Evolutionary conservation across 1,284 basidiomycete genomes (phyloP).

Genomic region (Schizophyllum amplum): DNA sequence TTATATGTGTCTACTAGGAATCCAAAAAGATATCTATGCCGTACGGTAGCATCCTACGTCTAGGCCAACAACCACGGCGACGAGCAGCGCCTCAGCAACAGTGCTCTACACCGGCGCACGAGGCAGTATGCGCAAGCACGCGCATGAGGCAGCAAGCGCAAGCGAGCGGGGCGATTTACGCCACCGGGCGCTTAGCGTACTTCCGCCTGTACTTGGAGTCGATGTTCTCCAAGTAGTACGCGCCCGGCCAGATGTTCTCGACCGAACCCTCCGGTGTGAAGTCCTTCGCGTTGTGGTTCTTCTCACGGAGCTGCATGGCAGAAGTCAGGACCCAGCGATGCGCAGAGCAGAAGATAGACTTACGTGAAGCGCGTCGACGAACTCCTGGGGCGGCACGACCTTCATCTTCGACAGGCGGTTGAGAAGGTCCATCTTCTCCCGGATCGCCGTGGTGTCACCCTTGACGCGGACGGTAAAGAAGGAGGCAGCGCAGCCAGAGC

Average conservation of each 20-base stretch:
- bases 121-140: too few relatives aligned
- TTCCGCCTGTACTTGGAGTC: slow-evolving; percentile 92
- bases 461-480: slow-evolving; percentile 86
- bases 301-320: slow-evolving; percentile 72
- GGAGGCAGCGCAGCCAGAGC: slow-evolving; percentile 84
- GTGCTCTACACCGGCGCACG: too few relatives aligned
- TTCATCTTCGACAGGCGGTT: slow-evolving; percentile 80
- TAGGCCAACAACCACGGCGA: background rate
- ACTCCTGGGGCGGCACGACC: slow-evolving; percentile 84
- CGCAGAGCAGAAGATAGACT: slow-evolving; percentile 25
- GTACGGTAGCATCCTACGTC: background rate
- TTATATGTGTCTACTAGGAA: background rate
- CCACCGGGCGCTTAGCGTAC: slow-evolving; percentile 57
- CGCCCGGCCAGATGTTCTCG: slow-evolving; percentile 90
- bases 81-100: too few relatives aligned
- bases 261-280: slow-evolving; percentile 84
- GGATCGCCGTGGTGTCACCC: slow-evolving; percentile 80
- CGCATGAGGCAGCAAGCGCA: too few relatives aligned
- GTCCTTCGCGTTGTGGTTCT: slow-evolving; percentile 89
- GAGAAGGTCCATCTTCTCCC: slow-evolving; percentile 72
- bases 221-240: slow-evolving; percentile 90
- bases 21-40: background rate
- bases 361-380: slow-evolving; percentile 43
- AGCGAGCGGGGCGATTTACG: too few relatives aligned
- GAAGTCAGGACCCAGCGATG: slow-evolving; percentile 2